These are phyloP conservation scores for Tylopilus subfusipes DNA, from an alignment of 768 basidiomycete species.

Conservation along the genomic window DNA sequence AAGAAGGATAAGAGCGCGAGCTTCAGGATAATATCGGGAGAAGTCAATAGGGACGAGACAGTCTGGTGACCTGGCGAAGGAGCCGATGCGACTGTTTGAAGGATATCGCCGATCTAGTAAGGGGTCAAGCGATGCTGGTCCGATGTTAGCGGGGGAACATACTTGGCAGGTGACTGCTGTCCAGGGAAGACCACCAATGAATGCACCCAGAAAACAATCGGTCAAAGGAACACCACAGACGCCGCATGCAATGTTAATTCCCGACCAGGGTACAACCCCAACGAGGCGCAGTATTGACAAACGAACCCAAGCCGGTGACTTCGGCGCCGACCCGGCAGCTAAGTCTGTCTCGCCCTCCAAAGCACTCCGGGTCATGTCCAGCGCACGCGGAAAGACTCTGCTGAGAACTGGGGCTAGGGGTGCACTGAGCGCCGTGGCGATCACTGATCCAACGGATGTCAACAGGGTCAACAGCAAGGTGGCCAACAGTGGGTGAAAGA, in stretches of 20 bases:
- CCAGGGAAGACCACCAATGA: conserved; percentile 85
- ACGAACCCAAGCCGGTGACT: conserved; percentile 69
- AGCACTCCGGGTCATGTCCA: conserved; percentile 80
- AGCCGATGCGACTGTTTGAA: conserved; percentile 76
- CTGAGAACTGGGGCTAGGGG: conserved; percentile 84
- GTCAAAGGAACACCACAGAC: conserved; percentile 76
- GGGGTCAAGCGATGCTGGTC: conserved; percentile 14
- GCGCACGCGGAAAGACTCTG: conserved; percentile 76
- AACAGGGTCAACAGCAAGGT: conserved; percentile 78
- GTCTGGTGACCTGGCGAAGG: conserved; percentile 70
- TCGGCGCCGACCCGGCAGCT: conserved; percentile 34
- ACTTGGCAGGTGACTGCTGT: conserved; percentile 91
- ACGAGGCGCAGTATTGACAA: conserved; percentile 84
- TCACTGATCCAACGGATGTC: conserved; percentile 83
- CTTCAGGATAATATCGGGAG: conserved; percentile 80
- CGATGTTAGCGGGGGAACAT: conserved; percentile 25
- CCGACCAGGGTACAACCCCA: conserved; percentile 95
- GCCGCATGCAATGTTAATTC: conserved; percentile 95
- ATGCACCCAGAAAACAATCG: conserved; percentile 77
- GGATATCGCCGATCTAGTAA: conserved; percentile 76
- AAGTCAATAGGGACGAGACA: conserved; percentile 79
- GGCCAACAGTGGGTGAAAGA: conserved; percentile 80
- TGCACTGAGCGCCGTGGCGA: conserved; percentile 73
- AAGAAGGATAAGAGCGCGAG: conserved; percentile 78
- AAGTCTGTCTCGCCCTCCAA: conserved; percentile 63